Evolutionary conservation across 2,329 filamentous ascomycete genomes (phyloP), one percentile per base, ranked within the genome.

Genomic region (Monosporascus ibericus): DNA sequence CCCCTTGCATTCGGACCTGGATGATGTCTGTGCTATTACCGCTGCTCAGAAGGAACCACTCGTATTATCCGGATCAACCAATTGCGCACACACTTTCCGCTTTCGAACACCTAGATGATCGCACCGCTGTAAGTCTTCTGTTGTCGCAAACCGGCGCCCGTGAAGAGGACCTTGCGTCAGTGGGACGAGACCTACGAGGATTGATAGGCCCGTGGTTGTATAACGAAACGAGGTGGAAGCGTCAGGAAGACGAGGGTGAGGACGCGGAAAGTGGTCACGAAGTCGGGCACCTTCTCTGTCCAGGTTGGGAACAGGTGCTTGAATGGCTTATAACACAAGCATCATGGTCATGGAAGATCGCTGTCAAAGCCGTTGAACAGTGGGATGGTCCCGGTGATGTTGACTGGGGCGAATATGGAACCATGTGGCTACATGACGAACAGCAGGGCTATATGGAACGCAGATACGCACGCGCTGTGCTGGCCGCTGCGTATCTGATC

Each of bases 151-250:
- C 81, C 2, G 75, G 75, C 25, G 54, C 61, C 22, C 62, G 62
- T 17, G 67, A 75, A 30, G 70, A 73, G 39, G 69, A 73, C 2
- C 55, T 71, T 18, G 53, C 60, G 1, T 65, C 74, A 38, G 65
- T 85, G 47, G 83, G 81, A 1, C 79, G 86, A 52, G 87, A 91
- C 63, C 64, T 92, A 51, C 80, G 81, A 56, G 81, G 84, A 0
- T 64, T 92, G 38, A 71, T 92, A 48, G 85, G 84, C 0, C 88
- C 88, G 2, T 92, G 88, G 88, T 72, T 91, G 48, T 84, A 87
- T 61, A 83, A 82, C 46, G 76, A 83, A 48, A 76, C 70, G 20
- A 79, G 85, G 50, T 84, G 85, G 73, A 79, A 77, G 54, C 54
- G 48, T 20, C 46, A 48, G 18, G 48, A 70, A 65, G 48, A 54